Evolutionary conservation across 768 basidiomycete species (phyloP).

Genomic region (Lyophyllum semitale): DNA sequence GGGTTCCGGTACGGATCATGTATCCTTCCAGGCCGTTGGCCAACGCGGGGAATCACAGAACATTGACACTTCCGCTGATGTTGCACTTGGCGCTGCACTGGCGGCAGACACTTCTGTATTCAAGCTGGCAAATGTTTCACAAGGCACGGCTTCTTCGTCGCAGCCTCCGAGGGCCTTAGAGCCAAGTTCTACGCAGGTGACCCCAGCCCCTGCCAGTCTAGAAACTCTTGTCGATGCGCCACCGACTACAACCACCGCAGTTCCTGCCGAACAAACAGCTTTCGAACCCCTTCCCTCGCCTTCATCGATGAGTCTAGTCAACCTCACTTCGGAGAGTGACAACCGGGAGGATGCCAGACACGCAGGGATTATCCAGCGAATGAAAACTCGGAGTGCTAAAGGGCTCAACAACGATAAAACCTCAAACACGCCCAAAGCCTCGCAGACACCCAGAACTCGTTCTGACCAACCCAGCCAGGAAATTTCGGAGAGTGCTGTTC

Average conservation of each 20-base stretch:
- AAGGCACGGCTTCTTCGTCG: neutral
- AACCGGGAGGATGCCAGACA: neutral
- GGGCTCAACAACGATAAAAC: slow-evolving; percentile 14
- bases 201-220: neutral
- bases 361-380: slow-evolving; percentile 37
- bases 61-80: slow-evolving; percentile 32
- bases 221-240: slow-evolving; percentile 4
- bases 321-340: neutral
- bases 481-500: slow-evolving; percentile 16
- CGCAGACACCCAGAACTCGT: neutral
- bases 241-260: slow-evolving; percentile 1
- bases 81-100: slow-evolving; percentile 34
- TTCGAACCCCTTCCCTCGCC: neutral
- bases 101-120: slow-evolving; percentile 28
- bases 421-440: neutral
- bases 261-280: slow-evolving; percentile 4
- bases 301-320: neutral
- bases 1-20: slow-evolving; percentile 10
- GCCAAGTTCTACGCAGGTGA: slow-evolving; percentile 14
- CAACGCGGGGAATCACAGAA: slow-evolving; percentile 31
- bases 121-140: neutral
- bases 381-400: slow-evolving; percentile 42
- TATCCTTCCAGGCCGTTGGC: slow-evolving; percentile 33
- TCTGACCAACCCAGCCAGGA: slow-evolving; percentile 8
- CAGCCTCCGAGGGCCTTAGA: slow-evolving; percentile 12